Evolutionary conservation across 2,329 filamentous ascomycete genomes (phyloP).

Genomic region (Leptographium procerum): DNA sequence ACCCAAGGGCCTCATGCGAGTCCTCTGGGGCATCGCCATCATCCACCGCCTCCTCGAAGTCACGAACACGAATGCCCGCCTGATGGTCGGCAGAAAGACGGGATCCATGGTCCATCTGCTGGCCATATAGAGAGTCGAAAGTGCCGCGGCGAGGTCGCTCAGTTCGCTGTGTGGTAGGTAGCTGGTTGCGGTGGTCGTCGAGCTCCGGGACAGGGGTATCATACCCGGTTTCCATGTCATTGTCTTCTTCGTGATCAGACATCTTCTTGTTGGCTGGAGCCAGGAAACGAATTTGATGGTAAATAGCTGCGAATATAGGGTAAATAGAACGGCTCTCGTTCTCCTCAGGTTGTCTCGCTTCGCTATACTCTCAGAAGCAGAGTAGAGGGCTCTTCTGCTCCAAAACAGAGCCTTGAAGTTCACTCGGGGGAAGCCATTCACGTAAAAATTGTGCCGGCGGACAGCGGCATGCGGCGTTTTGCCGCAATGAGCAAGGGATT

Average conservation of each 20-base stretch:
- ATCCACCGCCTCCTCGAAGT: constrained; percentile 77
- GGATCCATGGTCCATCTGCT: constrained; percentile 14
- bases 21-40: constrained; percentile 55
- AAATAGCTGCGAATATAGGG: neutral
- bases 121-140: constrained; percentile 56
- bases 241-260: constrained; percentile 58
- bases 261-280: constrained; percentile 36
- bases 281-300: neutral
- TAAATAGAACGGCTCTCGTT: neutral
- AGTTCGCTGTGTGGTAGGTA: constrained; percentile 45
- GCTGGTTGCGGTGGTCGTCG: constrained; percentile 73
- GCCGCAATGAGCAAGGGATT: constrained; percentile 8
- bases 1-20: constrained; percentile 31
- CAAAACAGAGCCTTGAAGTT: constrained; percentile 11
- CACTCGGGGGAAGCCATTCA: constrained; percentile 14
- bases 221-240: constrained; percentile 49
- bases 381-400: constrained; percentile 4
- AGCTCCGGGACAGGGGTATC: constrained; percentile 68
- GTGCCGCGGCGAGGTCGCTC: constrained; percentile 59
- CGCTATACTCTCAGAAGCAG: neutral
- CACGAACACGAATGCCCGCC: constrained; percentile 48
- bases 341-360: neutral
- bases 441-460: constrained; percentile 11
- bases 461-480: constrained; percentile 13
- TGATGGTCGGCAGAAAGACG: neutral